Conservation (phyloP, 768 basidiomycete species). For the Serendipita indica region DNA sequence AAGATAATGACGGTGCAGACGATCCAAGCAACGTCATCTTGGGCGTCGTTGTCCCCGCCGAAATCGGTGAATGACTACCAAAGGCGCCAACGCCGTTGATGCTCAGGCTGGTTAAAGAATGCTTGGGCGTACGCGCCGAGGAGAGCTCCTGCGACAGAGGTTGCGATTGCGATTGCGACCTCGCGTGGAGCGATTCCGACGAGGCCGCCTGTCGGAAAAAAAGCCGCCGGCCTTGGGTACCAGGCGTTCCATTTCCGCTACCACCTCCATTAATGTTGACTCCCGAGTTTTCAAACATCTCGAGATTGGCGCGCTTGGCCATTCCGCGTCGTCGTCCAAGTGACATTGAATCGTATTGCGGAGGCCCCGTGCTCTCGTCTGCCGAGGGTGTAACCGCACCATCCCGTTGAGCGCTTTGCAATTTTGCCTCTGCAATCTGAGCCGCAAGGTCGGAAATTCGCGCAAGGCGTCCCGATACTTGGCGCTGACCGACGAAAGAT, state of each 20-base stretch:
- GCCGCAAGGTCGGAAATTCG: constrained; percentile 86
- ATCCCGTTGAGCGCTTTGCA: constrained; percentile 31
- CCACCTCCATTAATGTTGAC: not conserved
- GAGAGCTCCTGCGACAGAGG: constrained; percentile 96
- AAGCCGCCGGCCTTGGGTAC: constrained; percentile 42
- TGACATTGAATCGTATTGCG: not conserved
- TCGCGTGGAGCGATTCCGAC: constrained; percentile 75
- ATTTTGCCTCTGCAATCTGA: constrained; percentile 79
- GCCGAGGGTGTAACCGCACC: constrained; percentile 27
- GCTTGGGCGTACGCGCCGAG: constrained; percentile 73
- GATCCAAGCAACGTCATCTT: constrained; percentile 36
- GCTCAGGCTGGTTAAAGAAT: constrained; percentile 31
- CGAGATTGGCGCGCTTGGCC: not conserved
- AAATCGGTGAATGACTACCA: constrained; percentile 12
- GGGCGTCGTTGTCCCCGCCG: constrained; percentile 47
- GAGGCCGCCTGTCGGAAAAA: constrained; percentile 85
- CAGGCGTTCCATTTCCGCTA: constrained; percentile 22
- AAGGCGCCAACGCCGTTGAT: not conserved
- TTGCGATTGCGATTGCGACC: constrained; percentile 85
- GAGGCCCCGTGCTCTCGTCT: constrained; percentile 22
- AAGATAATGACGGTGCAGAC: constrained; percentile 34
- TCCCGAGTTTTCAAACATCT: not conserved
- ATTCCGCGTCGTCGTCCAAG: not conserved
- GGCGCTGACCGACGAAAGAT: constrained; percentile 57
- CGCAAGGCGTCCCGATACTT: constrained; percentile 83